Conservation (phyloP, 73 alveolate genomes). For the Uronychia binucleata region DNA sequence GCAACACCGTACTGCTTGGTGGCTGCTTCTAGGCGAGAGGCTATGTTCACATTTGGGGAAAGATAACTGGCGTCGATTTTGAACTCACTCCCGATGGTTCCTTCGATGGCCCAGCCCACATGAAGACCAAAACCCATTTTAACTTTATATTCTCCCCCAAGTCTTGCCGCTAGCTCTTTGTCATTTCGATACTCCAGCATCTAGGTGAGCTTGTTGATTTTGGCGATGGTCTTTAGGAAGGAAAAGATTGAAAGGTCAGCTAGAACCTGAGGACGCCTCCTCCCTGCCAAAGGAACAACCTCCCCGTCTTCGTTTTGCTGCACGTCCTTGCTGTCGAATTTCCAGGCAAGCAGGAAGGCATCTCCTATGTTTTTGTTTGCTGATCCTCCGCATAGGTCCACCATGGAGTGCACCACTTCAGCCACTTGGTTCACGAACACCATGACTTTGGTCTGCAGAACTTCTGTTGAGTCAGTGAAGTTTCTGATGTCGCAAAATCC, state of each 20-base stretch:
- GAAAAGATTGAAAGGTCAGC: conserved; percentile 90
- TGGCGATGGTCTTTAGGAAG: conserved; percentile 85
- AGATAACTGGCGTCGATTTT: conserved; percentile 95
- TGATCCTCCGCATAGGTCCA: conserved; percentile 88
- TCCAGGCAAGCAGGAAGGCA: conserved; percentile 92
- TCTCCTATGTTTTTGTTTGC: conserved; percentile 95
- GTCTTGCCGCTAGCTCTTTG: conserved; percentile 44
- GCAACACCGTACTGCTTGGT: conserved; percentile 70
- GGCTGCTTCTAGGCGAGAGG: conserved; percentile 78
- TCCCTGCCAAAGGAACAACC: conserved; percentile 26
- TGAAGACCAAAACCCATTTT: conserved; percentile 95
- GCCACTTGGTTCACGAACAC: conserved; percentile 90
- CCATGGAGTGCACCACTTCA: conserved; percentile 82
- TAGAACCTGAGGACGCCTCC: conserved; percentile 40
- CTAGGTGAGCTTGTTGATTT: conserved; percentile 80
- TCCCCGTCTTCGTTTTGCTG: conserved; percentile 40
- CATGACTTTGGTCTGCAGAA: conserved; percentile 78
- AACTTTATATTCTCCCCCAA: conserved; percentile 66
- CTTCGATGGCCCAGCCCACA: conserved; percentile 96
- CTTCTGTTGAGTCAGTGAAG: conserved; percentile 92
- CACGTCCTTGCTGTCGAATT: conserved; percentile 59
- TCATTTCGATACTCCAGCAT: conserved; percentile 83
- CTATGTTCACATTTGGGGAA: conserved; percentile 88
- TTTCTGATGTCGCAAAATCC: conserved; percentile 93
- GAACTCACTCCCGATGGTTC: conserved; percentile 92